Evolutionary conservation across 108 stramenopile species (phyloP).

Genomic region (Skeletonema costatum): DNA sequence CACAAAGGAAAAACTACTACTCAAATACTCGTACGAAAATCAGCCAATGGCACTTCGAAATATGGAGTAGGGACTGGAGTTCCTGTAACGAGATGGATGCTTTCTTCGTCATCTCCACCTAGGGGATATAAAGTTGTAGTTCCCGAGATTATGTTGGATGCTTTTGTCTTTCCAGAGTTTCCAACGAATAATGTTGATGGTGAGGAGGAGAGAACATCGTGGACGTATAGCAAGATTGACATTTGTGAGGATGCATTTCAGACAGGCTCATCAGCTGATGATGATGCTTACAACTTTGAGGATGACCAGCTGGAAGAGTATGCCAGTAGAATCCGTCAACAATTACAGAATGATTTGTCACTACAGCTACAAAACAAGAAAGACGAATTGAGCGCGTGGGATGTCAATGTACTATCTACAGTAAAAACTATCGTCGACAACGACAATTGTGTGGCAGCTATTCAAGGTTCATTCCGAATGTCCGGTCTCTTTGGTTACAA

Average conservation of each 20-base stretch:
- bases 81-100: conserved; percentile 39
- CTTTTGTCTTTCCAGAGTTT: conserved; percentile 39
- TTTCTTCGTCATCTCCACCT: conserved; percentile 14
- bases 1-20: background rate
- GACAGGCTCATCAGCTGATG: too few species aligned
- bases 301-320: background rate
- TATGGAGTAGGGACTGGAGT: conserved; percentile 46
- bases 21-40: conserved; percentile 36
- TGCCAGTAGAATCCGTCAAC: background rate
- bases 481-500: conserved; percentile 33
- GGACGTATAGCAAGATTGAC: conserved; percentile 38
- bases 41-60: conserved; percentile 45
- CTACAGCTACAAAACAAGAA: background rate
- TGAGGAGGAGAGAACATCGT: background rate
- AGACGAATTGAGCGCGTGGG: conserved; percentile 5
- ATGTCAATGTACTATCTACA: background rate
- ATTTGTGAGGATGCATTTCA: conserved; percentile 20
- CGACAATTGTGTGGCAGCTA: conserved; percentile 36
- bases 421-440: conserved; percentile 26
- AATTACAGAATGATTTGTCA: conserved; percentile 2
- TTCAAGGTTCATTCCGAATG: conserved; percentile 48
- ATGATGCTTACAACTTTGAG: background rate
- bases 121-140: conserved; percentile 20
- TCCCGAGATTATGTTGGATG: conserved; percentile 20
- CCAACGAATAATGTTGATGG: conserved; percentile 7